Evolutionary conservation across 805 yeast species (phyloP).

Genomic region (Candida golubevii): DNA sequence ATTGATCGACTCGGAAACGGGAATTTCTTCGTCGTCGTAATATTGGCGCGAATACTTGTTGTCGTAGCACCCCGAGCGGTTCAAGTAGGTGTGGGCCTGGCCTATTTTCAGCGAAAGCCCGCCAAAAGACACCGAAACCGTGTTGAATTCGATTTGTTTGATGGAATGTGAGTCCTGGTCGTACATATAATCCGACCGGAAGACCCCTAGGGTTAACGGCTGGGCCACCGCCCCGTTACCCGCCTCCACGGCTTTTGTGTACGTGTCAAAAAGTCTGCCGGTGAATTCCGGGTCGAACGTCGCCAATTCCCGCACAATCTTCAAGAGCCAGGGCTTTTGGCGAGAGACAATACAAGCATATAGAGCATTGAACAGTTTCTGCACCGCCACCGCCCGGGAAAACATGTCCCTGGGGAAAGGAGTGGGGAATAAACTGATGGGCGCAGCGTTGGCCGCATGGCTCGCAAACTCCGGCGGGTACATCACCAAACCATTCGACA

Average conservation of each 20-base stretch:
- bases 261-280: slow-evolving; percentile 65
- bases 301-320: slow-evolving; percentile 51
- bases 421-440: slow-evolving; percentile 87
- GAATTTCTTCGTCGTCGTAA: slow-evolving; percentile 49
- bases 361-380: slow-evolving; percentile 63
- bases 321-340: slow-evolving; percentile 55
- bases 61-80: slow-evolving; percentile 54
- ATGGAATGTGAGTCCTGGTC: slow-evolving; percentile 46
- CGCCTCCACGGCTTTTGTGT: slow-evolving; percentile 43
- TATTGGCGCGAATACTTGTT: slow-evolving; percentile 35
- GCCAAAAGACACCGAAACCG: slow-evolving; percentile 93
- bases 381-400: slow-evolving; percentile 61
- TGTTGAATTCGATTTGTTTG: slow-evolving; percentile 94
- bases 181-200: slow-evolving; percentile 83
- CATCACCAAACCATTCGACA: slow-evolving; percentile 79
- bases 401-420: slow-evolving; percentile 74
- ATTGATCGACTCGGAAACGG: slow-evolving; percentile 61
- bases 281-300: slow-evolving; percentile 72
- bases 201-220: slow-evolving; percentile 72
- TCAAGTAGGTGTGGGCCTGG: slow-evolving; percentile 64
- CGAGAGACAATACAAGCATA: slow-evolving; percentile 65
- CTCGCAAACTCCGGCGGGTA: slow-evolving; percentile 55
- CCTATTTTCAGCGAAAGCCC: slow-evolving; percentile 83
- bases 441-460: slow-evolving; percentile 60
- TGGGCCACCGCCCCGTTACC: slow-evolving; percentile 49